phyloP scores from a whole-genome alignment of 306 rosid genomes.

The Acacia melanoxylon region DNA sequence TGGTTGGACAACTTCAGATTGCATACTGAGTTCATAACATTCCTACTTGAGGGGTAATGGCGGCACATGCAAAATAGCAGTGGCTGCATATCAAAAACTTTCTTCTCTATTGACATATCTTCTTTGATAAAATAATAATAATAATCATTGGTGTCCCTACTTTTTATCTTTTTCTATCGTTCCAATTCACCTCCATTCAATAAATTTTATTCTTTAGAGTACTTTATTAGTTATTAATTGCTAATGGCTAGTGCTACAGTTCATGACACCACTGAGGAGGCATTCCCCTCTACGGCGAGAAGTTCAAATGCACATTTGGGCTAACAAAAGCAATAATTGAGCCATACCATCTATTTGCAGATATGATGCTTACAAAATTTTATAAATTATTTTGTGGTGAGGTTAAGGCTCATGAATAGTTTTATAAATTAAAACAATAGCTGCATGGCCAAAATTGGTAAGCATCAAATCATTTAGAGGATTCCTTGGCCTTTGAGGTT shows the following conservation, averaged over 20 bases:
- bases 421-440: neutral
- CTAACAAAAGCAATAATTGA: neutral
- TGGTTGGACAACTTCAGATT: neutral
- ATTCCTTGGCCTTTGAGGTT: neutral
- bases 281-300: neutral
- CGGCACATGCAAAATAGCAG: neutral
- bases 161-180: neutral
- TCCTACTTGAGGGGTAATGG: neutral
- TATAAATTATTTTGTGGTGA: too few relatives aligned
- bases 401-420: too few relatives aligned
- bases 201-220: neutral
- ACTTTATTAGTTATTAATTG: neutral
- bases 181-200: neutral
- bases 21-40: neutral
- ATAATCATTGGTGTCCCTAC: neutral
- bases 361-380: too few relatives aligned
- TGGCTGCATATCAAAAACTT: neutral
- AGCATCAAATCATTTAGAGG: neutral
- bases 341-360: neutral
- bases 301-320: neutral
- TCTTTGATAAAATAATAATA: neutral
- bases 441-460: neutral
- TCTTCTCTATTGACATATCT: neutral
- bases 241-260: neutral
- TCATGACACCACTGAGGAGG: neutral